A percentile compares a stretch with the other conserved stretches of the same genome.
Conservation (phyloP, 257 asterid genomes). For the Salvia miltiorrhiza region DNA sequence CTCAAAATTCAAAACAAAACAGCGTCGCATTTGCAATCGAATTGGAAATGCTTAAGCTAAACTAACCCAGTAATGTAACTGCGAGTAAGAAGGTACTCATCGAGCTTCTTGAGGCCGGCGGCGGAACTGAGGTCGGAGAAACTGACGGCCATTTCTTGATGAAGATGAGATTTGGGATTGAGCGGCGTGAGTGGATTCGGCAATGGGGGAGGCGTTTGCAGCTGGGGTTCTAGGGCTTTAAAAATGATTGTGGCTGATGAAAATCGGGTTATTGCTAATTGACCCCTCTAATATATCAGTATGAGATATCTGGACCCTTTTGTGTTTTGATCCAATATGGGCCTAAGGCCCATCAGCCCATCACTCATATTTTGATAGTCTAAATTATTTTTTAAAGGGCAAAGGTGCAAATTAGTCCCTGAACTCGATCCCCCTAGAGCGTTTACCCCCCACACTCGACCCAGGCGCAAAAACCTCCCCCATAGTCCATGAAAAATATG, state of each 20-base stretch:
- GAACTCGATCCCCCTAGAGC: too few species aligned
- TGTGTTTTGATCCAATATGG: too few species aligned
- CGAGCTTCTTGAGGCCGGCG: constrained; percentile 84
- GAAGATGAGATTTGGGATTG: not conserved
- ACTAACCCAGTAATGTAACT: constrained; percentile 89
- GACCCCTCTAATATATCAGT: not conserved
- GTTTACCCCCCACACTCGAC: too few species aligned
- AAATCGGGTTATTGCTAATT: not conserved
- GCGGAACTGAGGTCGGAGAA: constrained; percentile 46
- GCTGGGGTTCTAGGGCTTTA: constrained; percentile 3
- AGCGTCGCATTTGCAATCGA: not conserved
- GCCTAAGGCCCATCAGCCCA: too few species aligned
- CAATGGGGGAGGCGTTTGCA: not conserved
- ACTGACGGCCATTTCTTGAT: constrained; percentile 57
- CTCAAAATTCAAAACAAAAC: not conserved
- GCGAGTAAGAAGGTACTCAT: constrained; percentile 76
- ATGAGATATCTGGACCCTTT: not conserved
- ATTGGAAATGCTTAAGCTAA: not conserved
- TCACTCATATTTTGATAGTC: too few species aligned
- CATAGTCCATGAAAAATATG: too few species aligned
- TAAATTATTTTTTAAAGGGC: too few species aligned
- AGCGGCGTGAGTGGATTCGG: not conserved
- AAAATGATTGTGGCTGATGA: not conserved
- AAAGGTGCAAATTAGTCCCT: too few species aligned
- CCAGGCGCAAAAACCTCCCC: too few species aligned